These are phyloP conservation scores for Sporisorium scitamineum DNA, from an alignment of 1,284 basidiomycete species.

Conservation along the genomic window DNA sequence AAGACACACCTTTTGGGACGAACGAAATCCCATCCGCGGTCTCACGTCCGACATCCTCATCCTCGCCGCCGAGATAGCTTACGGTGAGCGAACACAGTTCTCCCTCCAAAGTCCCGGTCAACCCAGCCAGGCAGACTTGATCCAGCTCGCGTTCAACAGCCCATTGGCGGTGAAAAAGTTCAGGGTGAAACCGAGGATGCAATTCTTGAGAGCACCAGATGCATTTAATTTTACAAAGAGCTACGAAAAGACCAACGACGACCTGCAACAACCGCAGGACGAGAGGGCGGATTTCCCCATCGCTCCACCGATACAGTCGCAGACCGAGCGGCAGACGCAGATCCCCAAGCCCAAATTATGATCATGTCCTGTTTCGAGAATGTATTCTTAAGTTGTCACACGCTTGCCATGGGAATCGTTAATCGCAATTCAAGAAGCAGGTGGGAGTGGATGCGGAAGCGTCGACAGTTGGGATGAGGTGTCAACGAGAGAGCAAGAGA, in stretches of 20 bases:
- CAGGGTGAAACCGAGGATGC: slow-evolving; percentile 63
- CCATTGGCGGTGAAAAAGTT: slow-evolving; percentile 52
- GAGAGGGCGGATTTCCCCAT: slow-evolving; percentile 32
- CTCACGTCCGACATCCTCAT: slow-evolving; percentile 65
- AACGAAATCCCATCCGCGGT: slow-evolving; percentile 62
- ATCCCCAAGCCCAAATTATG: slow-evolving; percentile 35
- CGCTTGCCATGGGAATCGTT: neutral
- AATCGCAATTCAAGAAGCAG: neutral
- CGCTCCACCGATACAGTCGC: slow-evolving; percentile 17
- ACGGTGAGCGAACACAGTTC: slow-evolving; percentile 37
- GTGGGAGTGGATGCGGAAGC: no score
- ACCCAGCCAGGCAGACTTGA: slow-evolving; percentile 51
- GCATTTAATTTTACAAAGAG: slow-evolving; percentile 22
- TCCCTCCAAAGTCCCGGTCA: slow-evolving; percentile 30
- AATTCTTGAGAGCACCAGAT: slow-evolving; percentile 41
- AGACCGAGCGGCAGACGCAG: neutral
- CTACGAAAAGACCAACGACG: slow-evolving; percentile 24
- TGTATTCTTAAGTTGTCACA: neutral
- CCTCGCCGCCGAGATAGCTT: slow-evolving; percentile 57
- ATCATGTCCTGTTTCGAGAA: neutral
- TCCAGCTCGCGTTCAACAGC: slow-evolving; percentile 57
- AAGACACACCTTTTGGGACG: slow-evolving; percentile 65
- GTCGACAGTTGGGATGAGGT: neutral
- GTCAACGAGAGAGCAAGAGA: slow-evolving; percentile 6
- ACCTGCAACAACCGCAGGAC: slow-evolving; percentile 46